A percentile compares a stretch with the other conserved stretches of the same genome.
These are phyloP conservation scores for Saturnispora besseyi DNA, from an alignment of 805 yeast species.

Conservation along the genomic window DNA sequence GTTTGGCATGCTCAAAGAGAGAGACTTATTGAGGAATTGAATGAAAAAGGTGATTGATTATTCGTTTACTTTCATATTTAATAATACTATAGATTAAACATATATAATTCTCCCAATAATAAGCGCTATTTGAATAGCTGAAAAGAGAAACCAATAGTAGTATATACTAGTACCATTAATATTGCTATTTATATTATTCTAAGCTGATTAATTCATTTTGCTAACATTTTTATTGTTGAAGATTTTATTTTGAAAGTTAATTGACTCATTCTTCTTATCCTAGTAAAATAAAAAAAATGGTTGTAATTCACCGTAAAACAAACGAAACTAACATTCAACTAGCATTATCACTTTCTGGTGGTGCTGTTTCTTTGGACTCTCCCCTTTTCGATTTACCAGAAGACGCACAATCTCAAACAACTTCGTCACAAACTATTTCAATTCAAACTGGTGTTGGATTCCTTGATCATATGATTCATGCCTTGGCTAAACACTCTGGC, in stretches of 20 bases:
- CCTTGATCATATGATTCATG: slow-evolving; percentile 95
- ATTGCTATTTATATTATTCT: too few relatives aligned
- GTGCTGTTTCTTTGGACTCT: slow-evolving; percentile 43
- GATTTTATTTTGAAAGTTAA: background rate
- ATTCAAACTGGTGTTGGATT: slow-evolving; percentile 93
- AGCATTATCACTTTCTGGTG: slow-evolving; percentile 79
- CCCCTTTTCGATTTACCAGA: slow-evolving; percentile 46
- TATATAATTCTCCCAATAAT: too few relatives aligned
- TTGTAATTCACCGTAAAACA: slow-evolving; percentile 59
- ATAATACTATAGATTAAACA: background rate
- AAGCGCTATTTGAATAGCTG: too few relatives aligned
- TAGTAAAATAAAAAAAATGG: slow-evolving; percentile 17
- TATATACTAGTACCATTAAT: too few relatives aligned
- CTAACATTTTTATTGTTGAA: background rate
- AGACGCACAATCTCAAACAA: slow-evolving; percentile 27
- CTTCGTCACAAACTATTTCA: slow-evolving; percentile 62
- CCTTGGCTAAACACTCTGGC: slow-evolving; percentile 92
- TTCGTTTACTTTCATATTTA: background rate
- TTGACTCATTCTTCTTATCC: background rate
- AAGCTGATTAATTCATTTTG: too few relatives aligned
- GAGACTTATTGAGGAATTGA: slow-evolving; percentile 13
- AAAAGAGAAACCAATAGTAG: too few relatives aligned
- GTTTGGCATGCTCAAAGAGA: slow-evolving; percentile 23
- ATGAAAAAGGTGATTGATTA: background rate
- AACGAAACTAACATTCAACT: slow-evolving; percentile 93